phyloP scores from a whole-genome alignment of 2,329 filamentous ascomycete genomes.

The Parastagonospora avenae region DNA sequence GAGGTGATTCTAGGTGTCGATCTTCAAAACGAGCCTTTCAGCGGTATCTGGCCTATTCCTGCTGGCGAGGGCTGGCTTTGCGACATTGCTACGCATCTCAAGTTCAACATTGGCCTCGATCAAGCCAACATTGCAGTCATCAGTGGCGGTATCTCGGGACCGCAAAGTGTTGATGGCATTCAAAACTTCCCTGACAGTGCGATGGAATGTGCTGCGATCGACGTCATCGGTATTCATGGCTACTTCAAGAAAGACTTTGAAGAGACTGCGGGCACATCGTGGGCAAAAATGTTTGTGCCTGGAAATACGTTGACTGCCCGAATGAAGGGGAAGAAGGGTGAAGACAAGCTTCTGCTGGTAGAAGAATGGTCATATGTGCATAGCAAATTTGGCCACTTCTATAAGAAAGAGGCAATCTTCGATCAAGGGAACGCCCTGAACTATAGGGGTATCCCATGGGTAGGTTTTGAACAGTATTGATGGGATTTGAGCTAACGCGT shows the following conservation, averaged over 20 bases:
- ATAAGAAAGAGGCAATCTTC: conserved; percentile 41
- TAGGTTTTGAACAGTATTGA: conserved; percentile 10
- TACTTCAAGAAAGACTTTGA: conserved; percentile 30
- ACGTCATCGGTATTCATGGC: conserved; percentile 44
- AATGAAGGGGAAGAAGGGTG: conserved; percentile 26
- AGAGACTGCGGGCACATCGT: conserved; percentile 37
- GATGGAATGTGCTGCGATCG: conserved; percentile 39
- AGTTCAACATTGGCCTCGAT: conserved; percentile 34
- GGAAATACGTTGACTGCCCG: conserved; percentile 40
- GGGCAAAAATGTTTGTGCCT: conserved; percentile 42
- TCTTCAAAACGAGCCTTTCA: conserved; percentile 43
- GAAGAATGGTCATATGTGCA: conserved; percentile 41
- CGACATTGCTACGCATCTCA: conserved; percentile 40
- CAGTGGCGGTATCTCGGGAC: conserved; percentile 41
- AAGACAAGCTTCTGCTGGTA: conserved; percentile 39
- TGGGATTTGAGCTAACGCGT: conserved; percentile 1
- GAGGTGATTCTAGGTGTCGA: conserved; percentile 44
- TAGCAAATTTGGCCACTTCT: conserved; percentile 28
- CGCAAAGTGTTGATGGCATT: conserved; percentile 26
- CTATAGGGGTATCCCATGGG: conserved; percentile 44
- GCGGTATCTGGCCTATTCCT: conserved; percentile 41
- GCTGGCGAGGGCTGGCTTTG: conserved; percentile 44
- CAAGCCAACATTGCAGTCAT: conserved; percentile 40
- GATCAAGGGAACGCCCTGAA: conserved; percentile 45
- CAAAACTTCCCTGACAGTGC: conserved; percentile 42